Percentiles rank a stretch among this genome's conserved stretches.
Evolutionary conservation across 1,139 yeast species (phyloP).

Genomic region (Yamadazyma friedrichii): DNA sequence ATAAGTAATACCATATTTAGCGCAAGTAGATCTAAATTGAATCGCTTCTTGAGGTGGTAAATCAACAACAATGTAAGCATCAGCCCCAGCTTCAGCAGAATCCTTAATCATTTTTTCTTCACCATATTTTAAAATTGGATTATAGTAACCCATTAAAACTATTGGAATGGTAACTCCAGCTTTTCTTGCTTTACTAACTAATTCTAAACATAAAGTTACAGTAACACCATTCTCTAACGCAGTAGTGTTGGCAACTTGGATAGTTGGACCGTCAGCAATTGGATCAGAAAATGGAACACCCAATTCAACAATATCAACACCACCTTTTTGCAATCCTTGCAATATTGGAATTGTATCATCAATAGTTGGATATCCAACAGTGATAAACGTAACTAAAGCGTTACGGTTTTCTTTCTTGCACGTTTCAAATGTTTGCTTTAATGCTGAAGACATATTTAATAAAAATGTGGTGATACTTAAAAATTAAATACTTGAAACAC

Average conservation of each 20-base stretch:
- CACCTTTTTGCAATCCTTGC: conserved; percentile 89
- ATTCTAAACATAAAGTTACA: conserved; percentile 62
- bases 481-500: no score
- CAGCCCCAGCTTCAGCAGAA: conserved; percentile 84
- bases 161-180: conserved; percentile 87
- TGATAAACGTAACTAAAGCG: conserved; percentile 87
- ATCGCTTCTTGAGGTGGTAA: conserved; percentile 98
- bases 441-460: conserved; percentile 57
- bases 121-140: conserved; percentile 88
- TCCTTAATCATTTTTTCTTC: conserved; percentile 79
- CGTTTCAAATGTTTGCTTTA: conserved; percentile 68
- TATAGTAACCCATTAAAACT: conserved; percentile 95
- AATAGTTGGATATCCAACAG: conserved; percentile 90
- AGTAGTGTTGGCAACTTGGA: conserved; percentile 77
- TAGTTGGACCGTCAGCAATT: conserved; percentile 97
- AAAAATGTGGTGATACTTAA: not conserved
- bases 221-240: conserved; percentile 84
- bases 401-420: conserved; percentile 76
- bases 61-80: conserved; percentile 92
- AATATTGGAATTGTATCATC: conserved; percentile 86
- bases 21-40: conserved; percentile 73
- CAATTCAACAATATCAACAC: conserved; percentile 90
- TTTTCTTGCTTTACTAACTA: conserved; percentile 72
- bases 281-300: conserved; percentile 99
- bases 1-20: conserved; percentile 70